phyloP scores from a whole-genome alignment of 192 early-diverging fungal species.

The Gigaspora rosea region DNA sequence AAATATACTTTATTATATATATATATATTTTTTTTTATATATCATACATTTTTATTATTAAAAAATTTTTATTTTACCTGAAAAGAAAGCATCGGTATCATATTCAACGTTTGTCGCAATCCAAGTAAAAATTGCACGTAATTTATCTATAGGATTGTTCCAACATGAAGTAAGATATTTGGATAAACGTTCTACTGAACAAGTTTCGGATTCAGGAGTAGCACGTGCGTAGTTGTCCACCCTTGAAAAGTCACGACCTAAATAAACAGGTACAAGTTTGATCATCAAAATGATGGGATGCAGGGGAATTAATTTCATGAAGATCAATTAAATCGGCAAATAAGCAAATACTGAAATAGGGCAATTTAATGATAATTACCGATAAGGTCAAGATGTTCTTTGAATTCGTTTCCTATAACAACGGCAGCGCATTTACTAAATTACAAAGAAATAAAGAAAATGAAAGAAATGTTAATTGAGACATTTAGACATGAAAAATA shows the following conservation, averaged over 20 bases:
- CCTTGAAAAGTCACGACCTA: slow-evolving; percentile 38
- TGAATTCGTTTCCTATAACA: background rate
- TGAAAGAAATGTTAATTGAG: no score
- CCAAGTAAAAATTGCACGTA: slow-evolving; percentile 59
- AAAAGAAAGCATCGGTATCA: slow-evolving; percentile 48
- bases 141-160: slow-evolving; percentile 40
- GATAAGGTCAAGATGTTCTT: slow-evolving; percentile 5
- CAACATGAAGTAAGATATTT: slow-evolving; percentile 51
- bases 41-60: no score
- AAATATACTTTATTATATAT: no score
- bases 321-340: background rate
- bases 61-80: no score
- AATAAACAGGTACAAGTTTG: background rate
- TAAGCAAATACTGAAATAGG: background rate
- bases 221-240: slow-evolving; percentile 45
- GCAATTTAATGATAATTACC: background rate
- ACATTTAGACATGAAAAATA: no score
- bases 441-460: background rate
- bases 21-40: no score
- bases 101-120: slow-evolving; percentile 54
- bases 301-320: no score
- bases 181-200: slow-evolving; percentile 32
- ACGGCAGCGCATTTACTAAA: background rate
- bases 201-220: slow-evolving; percentile 34
- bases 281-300: background rate